A percentile compares a stretch with the other conserved stretches of the same genome.
phyloP scores from a whole-genome alignment of 257 asterid species.

The Penstemon newberryi region DNA sequence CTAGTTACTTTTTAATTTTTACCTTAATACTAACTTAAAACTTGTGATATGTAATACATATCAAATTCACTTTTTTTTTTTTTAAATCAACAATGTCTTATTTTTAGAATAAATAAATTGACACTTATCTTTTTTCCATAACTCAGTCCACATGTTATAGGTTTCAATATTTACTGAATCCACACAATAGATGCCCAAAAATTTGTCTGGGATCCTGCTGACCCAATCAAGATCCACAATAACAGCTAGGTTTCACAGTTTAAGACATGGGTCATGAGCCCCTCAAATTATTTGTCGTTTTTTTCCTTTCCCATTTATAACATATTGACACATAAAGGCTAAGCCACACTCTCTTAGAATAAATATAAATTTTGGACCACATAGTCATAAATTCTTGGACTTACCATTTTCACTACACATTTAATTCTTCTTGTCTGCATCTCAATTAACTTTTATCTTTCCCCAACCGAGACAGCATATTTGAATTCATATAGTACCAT shows the following conservation, averaged over 20 bases:
- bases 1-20: background rate
- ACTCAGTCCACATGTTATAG: too few relatives aligned
- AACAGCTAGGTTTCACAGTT: slow-evolving; percentile 25
- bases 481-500: slow-evolving; percentile 37
- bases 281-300: slow-evolving; percentile 16
- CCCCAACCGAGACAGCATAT: slow-evolving; percentile 27
- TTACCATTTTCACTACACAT: slow-evolving; percentile 22
- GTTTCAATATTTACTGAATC: too few relatives aligned
- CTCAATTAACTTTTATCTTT: slow-evolving; percentile 35
- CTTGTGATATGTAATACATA: too few relatives aligned
- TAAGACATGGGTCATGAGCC: slow-evolving; percentile 5
- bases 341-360: background rate
- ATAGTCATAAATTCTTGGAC: slow-evolving; percentile 13
- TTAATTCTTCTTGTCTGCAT: slow-evolving; percentile 35
- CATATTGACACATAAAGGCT: background rate
- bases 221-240: slow-evolving; percentile 20
- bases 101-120: too few relatives aligned
- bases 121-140: too few relatives aligned
- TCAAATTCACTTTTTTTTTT: too few relatives aligned
- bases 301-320: slow-evolving; percentile 3
- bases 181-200: slow-evolving; percentile 22
- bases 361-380: slow-evolving; percentile 35
- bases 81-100: too few relatives aligned
- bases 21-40: background rate
- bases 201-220: slow-evolving; percentile 20